These are phyloP conservation scores for Gossypioides kirkii DNA, from an alignment of 345 rosid genomes.

Conservation along the genomic window DNA sequence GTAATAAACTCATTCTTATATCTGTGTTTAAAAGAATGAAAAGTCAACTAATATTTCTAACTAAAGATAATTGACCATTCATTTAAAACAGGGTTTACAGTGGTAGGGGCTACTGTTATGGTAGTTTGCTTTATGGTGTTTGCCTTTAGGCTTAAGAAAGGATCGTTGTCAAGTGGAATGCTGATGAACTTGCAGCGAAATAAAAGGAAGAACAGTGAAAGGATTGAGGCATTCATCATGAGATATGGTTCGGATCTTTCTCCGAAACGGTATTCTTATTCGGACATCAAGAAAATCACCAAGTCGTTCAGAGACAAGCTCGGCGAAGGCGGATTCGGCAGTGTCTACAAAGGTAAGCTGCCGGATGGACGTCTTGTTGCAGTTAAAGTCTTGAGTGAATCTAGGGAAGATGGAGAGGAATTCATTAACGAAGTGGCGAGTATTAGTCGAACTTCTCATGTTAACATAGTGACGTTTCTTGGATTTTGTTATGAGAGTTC, in stretches of 20 bases:
- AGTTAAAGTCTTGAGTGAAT: conserved; percentile 9
- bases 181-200: neutral
- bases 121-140: neutral
- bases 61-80: neutral
- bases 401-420: conserved; percentile 8
- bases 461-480: conserved; percentile 5
- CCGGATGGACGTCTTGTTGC: conserved; percentile 1
- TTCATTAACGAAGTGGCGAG: conserved; percentile 14
- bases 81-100: neutral
- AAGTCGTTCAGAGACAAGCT: conserved; percentile 6
- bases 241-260: conserved; percentile 9
- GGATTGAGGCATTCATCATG: conserved; percentile 8
- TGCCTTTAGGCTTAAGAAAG: neutral
- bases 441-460: conserved; percentile 11
- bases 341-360: conserved; percentile 6
- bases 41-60: neutral
- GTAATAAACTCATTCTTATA: neutral
- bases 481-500: conserved; percentile 8
- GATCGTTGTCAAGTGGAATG: neutral
- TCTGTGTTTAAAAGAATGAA: neutral
- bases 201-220: conserved; percentile 2
- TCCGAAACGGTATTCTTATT: conserved; percentile 7
- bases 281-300: conserved; percentile 12
- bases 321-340: conserved; percentile 13
- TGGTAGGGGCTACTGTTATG: neutral